Conservation (phyloP, 495 filamentous ascomycete species). For the Amphirosellinia nigrospora region DNA sequence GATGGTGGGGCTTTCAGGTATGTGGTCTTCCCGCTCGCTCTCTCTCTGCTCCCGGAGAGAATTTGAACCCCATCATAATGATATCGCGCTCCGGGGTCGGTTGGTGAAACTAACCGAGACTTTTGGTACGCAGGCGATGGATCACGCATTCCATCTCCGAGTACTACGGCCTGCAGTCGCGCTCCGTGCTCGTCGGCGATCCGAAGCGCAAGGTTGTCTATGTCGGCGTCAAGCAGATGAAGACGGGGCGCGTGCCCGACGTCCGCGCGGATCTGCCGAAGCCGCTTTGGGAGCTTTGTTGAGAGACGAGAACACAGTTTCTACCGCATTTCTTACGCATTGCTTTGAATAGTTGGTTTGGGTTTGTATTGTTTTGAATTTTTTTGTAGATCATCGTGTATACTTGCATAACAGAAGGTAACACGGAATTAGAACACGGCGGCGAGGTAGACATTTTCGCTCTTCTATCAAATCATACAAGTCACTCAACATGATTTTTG, state of each 20-base stretch:
- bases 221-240: conserved; percentile 70
- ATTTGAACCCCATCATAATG: too few species aligned
- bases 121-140: conserved; percentile 71
- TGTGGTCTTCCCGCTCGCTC: conserved; percentile 46
- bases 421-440: background rate
- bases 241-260: conserved; percentile 34
- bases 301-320: conserved; percentile 18
- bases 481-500: background rate
- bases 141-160: conserved; percentile 89
- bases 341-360: conserved; percentile 11
- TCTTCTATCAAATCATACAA: background rate
- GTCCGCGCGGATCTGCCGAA: conserved; percentile 53
- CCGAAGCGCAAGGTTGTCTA: conserved; percentile 85
- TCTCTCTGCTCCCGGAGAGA: background rate
- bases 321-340: background rate
- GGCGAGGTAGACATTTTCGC: background rate
- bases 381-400: conserved; percentile 9
- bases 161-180: conserved; percentile 90
- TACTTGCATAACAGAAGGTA: conserved; percentile 10
- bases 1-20: conserved; percentile 82
- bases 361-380: conserved; percentile 16
- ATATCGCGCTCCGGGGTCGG: too few species aligned
- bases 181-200: conserved; percentile 77
- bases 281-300: conserved; percentile 68
- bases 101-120: too few species aligned